Conservation (phyloP, 2,329 filamentous ascomycete genomes). For the Pseudocercospora ulei region DNA sequence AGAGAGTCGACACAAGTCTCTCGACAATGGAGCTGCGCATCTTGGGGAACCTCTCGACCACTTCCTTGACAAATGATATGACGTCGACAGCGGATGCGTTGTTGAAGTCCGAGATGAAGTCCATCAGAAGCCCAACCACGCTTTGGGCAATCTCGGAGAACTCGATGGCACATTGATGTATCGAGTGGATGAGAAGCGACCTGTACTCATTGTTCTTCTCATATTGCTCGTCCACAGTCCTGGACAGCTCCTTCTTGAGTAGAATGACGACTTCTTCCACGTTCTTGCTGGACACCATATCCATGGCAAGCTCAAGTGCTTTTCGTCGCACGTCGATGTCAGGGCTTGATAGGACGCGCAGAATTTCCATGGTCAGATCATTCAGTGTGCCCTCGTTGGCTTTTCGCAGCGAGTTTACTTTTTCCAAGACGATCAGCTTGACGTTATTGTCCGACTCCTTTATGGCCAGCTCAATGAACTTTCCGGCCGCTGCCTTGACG, state of each 20-base stretch:
- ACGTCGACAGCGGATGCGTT: constrained; percentile 94
- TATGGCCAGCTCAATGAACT: constrained; percentile 94
- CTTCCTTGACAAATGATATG: constrained; percentile 97
- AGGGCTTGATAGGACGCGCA: constrained; percentile 86
- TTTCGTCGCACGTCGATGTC: constrained; percentile 94
- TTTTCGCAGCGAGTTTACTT: constrained; percentile 75
- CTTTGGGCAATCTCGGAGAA: constrained; percentile 97
- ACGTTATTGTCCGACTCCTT: constrained; percentile 99
- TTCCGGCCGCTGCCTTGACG: constrained; percentile 88
- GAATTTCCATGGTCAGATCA: constrained; percentile 91
- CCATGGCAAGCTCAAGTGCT: constrained; percentile 76
- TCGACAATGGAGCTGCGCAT: constrained; percentile 78
- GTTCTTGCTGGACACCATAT: constrained; percentile 98
- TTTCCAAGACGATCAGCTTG: constrained; percentile 93
- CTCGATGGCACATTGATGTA: constrained; percentile 97
- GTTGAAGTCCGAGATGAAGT: constrained; percentile 97
- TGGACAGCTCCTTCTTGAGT: constrained; percentile 92
- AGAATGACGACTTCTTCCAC: constrained; percentile 94
- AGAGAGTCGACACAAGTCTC: constrained; percentile 77
- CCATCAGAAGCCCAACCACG: constrained; percentile 94
- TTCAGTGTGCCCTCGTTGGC: constrained; percentile 87
- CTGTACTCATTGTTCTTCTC: constrained; percentile 97
- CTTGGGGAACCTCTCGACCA: constrained; percentile 93
- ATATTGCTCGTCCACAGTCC: constrained; percentile 96
- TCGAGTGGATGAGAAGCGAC: constrained; percentile 88